These are phyloP conservation scores for Euphrasia confusa DNA, from an alignment of 257 asterid genomes.

Conservation along the genomic window DNA sequence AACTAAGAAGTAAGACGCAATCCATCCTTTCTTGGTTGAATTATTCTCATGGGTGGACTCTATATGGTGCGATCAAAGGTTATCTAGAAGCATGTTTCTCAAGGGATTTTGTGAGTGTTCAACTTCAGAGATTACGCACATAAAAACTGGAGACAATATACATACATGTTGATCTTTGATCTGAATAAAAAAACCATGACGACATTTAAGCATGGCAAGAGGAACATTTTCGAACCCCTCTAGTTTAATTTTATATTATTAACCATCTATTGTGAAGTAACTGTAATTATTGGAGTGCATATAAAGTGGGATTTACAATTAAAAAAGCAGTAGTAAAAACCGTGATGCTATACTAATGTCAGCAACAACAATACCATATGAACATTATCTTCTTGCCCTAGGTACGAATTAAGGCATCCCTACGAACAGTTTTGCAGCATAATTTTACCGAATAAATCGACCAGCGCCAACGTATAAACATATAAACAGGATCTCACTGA, in stretches of 20 bases:
- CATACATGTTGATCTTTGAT: neutral
- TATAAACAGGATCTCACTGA: neutral
- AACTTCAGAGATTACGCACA: neutral
- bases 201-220: neutral
- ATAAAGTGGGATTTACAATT: neutral
- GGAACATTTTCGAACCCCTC: neutral
- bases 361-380: slow-evolving; percentile 4
- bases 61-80: neutral
- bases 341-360: neutral
- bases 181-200: neutral
- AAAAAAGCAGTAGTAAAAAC: neutral
- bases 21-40: neutral
- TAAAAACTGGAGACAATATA: neutral
- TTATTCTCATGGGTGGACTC: neutral
- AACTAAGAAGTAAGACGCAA: neutral
- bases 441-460: neutral
- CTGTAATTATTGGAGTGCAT: neutral
- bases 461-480: neutral
- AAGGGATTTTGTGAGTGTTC: neutral
- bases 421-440: neutral
- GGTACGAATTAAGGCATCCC: neutral
- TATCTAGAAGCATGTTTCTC: neutral
- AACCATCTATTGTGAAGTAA: neutral
- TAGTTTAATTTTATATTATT: neutral
- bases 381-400: neutral